These are phyloP conservation scores for Hamamelis virginiana DNA, from an alignment of 164 flowering plant genomes.

Conservation along the genomic window DNA sequence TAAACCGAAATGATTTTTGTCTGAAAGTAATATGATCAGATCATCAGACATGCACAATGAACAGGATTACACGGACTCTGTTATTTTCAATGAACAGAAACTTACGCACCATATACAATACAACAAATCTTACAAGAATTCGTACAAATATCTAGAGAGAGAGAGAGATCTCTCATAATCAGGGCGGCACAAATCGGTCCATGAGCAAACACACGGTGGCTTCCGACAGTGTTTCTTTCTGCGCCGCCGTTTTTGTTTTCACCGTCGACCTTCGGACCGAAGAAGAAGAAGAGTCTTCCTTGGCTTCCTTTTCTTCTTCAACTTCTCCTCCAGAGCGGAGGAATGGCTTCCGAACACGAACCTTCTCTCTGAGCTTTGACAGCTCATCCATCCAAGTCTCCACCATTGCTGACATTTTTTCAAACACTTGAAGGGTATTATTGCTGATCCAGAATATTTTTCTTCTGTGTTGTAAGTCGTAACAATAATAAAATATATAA, in stretches of 20 bases:
- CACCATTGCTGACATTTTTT: constrained; percentile 45
- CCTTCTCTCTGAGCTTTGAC: constrained; percentile 37
- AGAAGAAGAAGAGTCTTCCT: background rate
- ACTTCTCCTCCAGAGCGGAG: constrained; percentile 1
- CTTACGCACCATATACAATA: no score
- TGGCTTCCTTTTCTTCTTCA: constrained; percentile 17
- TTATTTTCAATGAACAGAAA: no score
- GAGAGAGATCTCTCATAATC: no score
- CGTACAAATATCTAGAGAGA: no score
- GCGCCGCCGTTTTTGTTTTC: background rate
- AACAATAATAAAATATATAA: no score
- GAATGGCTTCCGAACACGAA: constrained; percentile 18
- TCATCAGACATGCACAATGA: no score
- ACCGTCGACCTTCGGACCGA: background rate
- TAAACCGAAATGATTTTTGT: no score
- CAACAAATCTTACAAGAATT: no score
- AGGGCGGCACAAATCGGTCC: constrained; percentile 63
- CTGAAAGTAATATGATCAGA: no score
- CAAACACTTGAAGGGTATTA: no score
- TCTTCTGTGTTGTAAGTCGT: background rate
- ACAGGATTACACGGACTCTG: no score
- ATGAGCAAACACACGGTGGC: constrained; percentile 51
- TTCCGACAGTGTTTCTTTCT: constrained; percentile 36
- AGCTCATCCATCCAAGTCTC: constrained; percentile 41
- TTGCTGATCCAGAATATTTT: no score